Evolutionary conservation across 306 rosid genomes (phyloP).

Genomic region (Inga laurina): DNA sequence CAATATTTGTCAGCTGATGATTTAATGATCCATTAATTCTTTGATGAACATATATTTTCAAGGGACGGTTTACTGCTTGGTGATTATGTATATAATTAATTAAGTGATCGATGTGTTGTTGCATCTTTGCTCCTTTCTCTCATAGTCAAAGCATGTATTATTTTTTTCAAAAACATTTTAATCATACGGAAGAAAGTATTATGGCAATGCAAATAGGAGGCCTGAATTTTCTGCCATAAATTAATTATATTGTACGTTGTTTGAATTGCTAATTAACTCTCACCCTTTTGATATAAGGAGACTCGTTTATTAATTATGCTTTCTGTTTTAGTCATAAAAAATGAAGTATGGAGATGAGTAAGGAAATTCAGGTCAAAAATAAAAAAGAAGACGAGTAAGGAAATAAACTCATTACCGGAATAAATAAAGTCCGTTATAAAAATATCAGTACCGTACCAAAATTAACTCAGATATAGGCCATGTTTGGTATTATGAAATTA

Average conservation of each 20-base stretch:
- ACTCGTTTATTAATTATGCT: too few species aligned
- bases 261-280: background rate
- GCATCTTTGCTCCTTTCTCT: background rate
- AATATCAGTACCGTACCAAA: background rate
- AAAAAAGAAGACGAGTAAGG: too few species aligned
- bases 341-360: background rate
- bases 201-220: background rate
- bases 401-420: background rate
- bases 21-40: constrained; percentile 26
- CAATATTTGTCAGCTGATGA: constrained; percentile 12
- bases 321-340: background rate
- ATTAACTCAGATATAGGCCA: background rate
- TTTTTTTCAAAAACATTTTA: too few species aligned
- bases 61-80: constrained; percentile 22
- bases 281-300: too few species aligned
- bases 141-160: background rate
- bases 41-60: constrained; percentile 33
- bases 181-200: background rate
- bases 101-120: background rate
- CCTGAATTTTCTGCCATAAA: background rate
- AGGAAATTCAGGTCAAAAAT: background rate
- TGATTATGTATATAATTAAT: constrained; percentile 46
- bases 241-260: background rate
- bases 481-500: too few species aligned
- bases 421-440: background rate